Percentiles rank a stretch among this genome's conserved stretches.
These are phyloP conservation scores for Dicorynia guianensis DNA, from an alignment of 306 rosid genomes.

Conservation along the genomic window DNA sequence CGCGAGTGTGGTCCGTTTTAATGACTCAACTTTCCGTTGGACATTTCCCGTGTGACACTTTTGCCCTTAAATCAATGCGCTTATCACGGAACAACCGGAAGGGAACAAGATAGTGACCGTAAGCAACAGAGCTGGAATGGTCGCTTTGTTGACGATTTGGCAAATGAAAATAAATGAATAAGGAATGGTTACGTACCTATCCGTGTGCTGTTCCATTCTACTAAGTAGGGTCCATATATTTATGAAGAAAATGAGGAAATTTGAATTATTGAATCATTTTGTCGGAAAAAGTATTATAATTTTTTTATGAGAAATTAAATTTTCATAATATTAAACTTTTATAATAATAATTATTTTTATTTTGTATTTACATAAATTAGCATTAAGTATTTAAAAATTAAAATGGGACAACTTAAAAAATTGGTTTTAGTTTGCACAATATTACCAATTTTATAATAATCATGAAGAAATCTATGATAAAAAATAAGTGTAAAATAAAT, in stretches of 20 bases:
- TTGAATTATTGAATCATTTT: neutral
- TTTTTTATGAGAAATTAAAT: too few relatives aligned
- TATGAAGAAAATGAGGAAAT: neutral
- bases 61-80: neutral
- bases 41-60: neutral
- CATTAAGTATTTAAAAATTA: too few relatives aligned
- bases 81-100: neutral
- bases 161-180: constrained; percentile 4
- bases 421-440: too few relatives aligned
- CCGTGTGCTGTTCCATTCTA: neutral
- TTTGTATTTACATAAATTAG: too few relatives aligned
- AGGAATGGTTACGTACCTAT: constrained; percentile 16
- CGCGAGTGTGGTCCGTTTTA: constrained; percentile 10
- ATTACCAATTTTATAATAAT: too few relatives aligned
- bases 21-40: neutral
- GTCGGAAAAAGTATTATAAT: too few relatives aligned
- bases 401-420: too few relatives aligned
- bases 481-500: too few relatives aligned
- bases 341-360: too few relatives aligned
- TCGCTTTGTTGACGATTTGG: constrained; percentile 5
- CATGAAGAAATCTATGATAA: too few relatives aligned
- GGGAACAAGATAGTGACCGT: neutral
- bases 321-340: too few relatives aligned
- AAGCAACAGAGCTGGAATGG: constrained; percentile 7
- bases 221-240: neutral